These are phyloP conservation scores for Plasmodium coatneyi DNA, from an alignment of 169 alveolate genomes.

Conservation along the genomic window DNA sequence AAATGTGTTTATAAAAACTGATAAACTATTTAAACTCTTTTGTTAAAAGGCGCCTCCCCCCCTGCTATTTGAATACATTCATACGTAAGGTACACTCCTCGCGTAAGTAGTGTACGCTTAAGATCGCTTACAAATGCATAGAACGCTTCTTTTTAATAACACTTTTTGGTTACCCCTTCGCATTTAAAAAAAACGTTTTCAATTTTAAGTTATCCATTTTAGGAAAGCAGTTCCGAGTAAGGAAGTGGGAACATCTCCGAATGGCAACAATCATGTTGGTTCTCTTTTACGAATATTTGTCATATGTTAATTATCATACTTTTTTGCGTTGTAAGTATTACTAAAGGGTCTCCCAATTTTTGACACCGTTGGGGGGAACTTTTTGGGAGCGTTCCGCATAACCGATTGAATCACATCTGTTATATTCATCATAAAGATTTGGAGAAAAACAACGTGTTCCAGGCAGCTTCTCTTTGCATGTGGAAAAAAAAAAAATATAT, in stretches of 20 bases:
- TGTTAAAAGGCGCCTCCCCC: not conserved
- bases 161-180: not conserved
- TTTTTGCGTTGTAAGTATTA: not conserved
- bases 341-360: not conserved
- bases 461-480: not conserved
- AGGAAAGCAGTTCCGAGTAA: not conserved
- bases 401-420: not conserved
- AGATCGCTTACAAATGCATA: not conserved
- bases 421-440: too few relatives aligned
- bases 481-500: not conserved
- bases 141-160: not conserved
- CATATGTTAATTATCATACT: not conserved
- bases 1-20: not conserved
- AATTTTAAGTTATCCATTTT: not conserved
- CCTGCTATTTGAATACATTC: not conserved
- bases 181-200: not conserved
- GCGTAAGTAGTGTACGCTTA: not conserved
- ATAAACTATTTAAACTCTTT: not conserved
- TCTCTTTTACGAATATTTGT: not conserved
- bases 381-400: not conserved
- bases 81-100: not conserved
- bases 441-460: not conserved
- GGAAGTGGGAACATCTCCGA: not conserved
- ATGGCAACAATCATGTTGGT: not conserved
- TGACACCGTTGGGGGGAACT: not conserved